A percentile compares a stretch with the other conserved stretches of the same genome.
Conservation (phyloP, 257 asterid genomes). For the Buddleja alternifolia region DNA sequence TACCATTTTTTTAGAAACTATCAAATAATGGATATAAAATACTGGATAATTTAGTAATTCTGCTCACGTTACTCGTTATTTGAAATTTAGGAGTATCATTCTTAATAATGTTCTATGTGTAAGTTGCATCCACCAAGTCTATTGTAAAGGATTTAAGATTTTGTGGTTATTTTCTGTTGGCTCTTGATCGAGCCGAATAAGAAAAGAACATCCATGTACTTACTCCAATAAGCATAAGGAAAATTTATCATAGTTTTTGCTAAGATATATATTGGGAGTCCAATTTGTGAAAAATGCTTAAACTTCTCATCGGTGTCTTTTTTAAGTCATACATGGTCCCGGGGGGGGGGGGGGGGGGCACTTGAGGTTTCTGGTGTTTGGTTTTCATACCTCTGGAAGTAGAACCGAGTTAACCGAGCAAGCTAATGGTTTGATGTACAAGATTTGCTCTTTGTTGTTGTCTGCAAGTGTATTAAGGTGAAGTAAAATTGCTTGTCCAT, state of each 20-base stretch:
- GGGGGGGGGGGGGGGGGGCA: too few species aligned
- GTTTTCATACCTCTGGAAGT: not conserved
- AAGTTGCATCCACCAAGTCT: not conserved
- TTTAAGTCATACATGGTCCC: not conserved
- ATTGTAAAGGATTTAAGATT: not conserved
- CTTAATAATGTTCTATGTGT: not conserved
- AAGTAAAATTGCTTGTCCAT: too few species aligned
- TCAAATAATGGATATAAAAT: too few species aligned
- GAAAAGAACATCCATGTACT: not conserved
- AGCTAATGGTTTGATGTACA: not conserved
- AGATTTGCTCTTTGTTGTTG: not conserved
- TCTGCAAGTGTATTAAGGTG: not conserved
- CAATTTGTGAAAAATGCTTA: not conserved
- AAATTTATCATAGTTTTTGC: not conserved
- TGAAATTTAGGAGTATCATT: not conserved
- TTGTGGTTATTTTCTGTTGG: not conserved
- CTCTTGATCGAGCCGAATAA: not conserved
- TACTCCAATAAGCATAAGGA: not conserved
- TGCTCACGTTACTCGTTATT: not conserved
- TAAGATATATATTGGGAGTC: not conserved
- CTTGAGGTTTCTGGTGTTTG: not conserved
- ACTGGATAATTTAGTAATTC: constrained; percentile 13
- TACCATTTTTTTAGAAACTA: too few species aligned
- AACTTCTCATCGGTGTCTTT: not conserved
- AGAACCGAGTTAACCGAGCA: too few species aligned